Evolutionary conservation across 2,329 filamentous ascomycete genomes (phyloP).

Genomic region (Trichoderma guizhouense): DNA sequence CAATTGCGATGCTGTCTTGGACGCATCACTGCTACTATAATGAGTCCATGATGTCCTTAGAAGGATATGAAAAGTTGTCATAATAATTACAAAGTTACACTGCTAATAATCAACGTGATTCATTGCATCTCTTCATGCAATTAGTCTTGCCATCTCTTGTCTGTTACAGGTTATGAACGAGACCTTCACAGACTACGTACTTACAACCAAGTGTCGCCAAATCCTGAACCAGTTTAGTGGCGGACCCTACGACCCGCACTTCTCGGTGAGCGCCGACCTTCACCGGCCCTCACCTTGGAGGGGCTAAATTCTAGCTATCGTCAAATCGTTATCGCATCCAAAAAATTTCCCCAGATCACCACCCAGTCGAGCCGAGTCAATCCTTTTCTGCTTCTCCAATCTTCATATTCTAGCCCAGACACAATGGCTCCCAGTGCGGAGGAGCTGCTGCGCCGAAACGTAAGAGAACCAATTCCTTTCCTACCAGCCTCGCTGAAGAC

Average conservation of each 20-base stretch:
- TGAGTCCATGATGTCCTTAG: neutral
- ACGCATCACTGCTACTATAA: neutral
- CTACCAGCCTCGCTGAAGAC: neutral
- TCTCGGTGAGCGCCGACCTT: constrained; percentile 2
- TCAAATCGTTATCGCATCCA: constrained; percentile 23
- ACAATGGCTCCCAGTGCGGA: constrained; percentile 45
- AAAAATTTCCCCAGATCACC: constrained; percentile 27
- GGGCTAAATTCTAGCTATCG: constrained; percentile 23
- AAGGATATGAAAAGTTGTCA: neutral
- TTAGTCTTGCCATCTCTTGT: neutral
- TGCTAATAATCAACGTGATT: neutral
- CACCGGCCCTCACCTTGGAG: constrained; percentile 27
- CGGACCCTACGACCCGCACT: neutral
- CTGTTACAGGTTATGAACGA: neutral
- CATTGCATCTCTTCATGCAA: neutral
- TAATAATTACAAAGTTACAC: neutral
- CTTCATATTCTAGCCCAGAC: neutral
- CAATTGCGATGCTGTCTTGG: neutral
- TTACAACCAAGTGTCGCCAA: neutral
- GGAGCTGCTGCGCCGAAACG: constrained; percentile 61
- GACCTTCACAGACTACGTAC: neutral
- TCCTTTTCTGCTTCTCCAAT: neutral
- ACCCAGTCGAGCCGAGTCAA: neutral
- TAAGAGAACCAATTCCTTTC: constrained; percentile 31
- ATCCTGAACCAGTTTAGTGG: neutral